A percentile compares a stretch with the other conserved stretches of the same genome.
Evolutionary conservation across 176 grass and related monocot species (phyloP).

Genomic region (Avena insularis): DNA sequence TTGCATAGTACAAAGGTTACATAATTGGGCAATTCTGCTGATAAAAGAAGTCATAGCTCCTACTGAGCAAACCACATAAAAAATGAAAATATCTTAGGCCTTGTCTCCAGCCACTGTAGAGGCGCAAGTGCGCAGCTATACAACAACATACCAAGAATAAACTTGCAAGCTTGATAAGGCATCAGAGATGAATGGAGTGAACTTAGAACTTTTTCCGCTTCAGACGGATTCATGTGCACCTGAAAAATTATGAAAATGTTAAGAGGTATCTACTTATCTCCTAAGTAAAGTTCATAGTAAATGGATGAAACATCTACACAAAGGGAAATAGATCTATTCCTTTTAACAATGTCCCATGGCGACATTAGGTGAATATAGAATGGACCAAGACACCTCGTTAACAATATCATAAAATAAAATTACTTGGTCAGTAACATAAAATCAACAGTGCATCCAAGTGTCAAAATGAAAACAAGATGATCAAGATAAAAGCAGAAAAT

Average conservation of each 20-base stretch:
- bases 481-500: background rate
- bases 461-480: background rate
- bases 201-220: slow-evolving; percentile 80
- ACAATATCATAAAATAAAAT: slow-evolving; percentile 16
- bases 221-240: slow-evolving; percentile 90
- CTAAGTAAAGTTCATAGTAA: slow-evolving; percentile 8
- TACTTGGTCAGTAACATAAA: background rate
- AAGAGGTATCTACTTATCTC: slow-evolving; percentile 19
- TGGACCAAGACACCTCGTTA: background rate
- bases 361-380: background rate
- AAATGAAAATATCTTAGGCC: slow-evolving; percentile 20
- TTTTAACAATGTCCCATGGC: background rate
- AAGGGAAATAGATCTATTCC: background rate
- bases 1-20: background rate
- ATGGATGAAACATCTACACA: slow-evolving; percentile 25
- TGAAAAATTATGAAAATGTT: slow-evolving; percentile 48
- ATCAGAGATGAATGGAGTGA: slow-evolving; percentile 78
- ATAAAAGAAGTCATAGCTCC: slow-evolving; percentile 24
- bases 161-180: slow-evolving; percentile 91
- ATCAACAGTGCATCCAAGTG: slow-evolving; percentile 22
- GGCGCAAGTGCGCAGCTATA: slow-evolving; percentile 15
- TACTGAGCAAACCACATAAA: background rate
- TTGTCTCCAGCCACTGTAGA: background rate
- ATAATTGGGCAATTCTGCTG: background rate
- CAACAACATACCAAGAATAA: slow-evolving; percentile 86